Conservation (phyloP, 192 early-diverging fungal genomes). For the Podila verticillata region DNA sequence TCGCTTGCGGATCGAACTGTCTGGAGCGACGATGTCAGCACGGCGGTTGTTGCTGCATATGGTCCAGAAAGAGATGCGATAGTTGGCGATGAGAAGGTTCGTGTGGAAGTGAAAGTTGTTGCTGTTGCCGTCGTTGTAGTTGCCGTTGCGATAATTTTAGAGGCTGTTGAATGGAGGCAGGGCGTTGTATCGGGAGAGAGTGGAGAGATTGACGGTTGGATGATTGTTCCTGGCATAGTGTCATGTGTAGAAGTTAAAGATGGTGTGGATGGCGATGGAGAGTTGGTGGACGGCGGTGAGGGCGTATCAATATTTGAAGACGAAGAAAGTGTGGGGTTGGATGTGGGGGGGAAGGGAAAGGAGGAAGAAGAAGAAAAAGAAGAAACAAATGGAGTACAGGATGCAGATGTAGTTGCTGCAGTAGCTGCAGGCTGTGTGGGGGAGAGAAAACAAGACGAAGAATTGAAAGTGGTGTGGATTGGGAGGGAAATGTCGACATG, state of each 20-base stretch:
- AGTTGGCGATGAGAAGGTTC: neutral
- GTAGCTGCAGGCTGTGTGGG: neutral
- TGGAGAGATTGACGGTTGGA: neutral
- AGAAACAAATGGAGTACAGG: neutral
- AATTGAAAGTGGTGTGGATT: constrained; percentile 1
- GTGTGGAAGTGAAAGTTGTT: neutral
- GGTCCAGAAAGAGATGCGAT: neutral
- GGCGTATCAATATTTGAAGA: neutral
- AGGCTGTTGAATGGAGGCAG: neutral
- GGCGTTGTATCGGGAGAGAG: neutral
- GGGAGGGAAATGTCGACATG: constrained; percentile 4
- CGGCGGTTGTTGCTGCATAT: neutral
- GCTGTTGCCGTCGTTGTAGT: neutral
- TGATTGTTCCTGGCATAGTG: neutral
- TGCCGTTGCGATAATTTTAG: neutral
- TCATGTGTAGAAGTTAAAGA: neutral
- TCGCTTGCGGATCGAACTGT: neutral
- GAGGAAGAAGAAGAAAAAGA: neutral
- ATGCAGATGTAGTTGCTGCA: neutral
- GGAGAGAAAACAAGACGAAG: neutral
- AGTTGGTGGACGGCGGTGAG: neutral
- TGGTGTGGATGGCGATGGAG: neutral
- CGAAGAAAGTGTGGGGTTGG: neutral
- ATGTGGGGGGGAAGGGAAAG: too few species aligned
- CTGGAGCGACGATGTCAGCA: neutral